These are phyloP conservation scores for Aspergillus pseudoviridinutans DNA, from an alignment of 2,329 filamentous ascomycete species.

Conservation along the genomic window DNA sequence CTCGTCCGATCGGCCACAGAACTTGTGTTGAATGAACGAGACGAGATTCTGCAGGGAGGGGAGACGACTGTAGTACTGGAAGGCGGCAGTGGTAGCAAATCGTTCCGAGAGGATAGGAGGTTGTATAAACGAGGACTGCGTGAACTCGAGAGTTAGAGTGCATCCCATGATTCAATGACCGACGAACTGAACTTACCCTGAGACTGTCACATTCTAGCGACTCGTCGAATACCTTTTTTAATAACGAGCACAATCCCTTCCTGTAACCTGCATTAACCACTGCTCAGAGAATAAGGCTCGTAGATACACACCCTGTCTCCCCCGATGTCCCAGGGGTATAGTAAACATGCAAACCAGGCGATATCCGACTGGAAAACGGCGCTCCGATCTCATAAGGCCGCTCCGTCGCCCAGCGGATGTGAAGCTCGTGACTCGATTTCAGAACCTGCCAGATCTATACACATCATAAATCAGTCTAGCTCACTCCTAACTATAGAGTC, in stretches of 20 bases:
- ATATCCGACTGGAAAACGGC: conserved; percentile 70
- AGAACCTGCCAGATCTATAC: conserved; percentile 59
- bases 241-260: conserved; percentile 52
- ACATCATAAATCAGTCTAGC: background rate
- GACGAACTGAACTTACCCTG: conserved; percentile 26
- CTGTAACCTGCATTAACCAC: conserved; percentile 24
- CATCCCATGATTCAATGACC: background rate
- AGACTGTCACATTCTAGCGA: conserved; percentile 53
- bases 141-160: conserved; percentile 36
- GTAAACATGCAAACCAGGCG: conserved; percentile 77
- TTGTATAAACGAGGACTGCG: conserved; percentile 56
- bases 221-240: conserved; percentile 56
- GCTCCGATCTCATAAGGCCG: conserved; percentile 55
- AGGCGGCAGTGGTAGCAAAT: conserved; percentile 59
- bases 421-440: conserved; percentile 64
- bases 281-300: background rate
- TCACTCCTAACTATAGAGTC: background rate
- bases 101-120: conserved; percentile 54
- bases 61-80: conserved; percentile 68
- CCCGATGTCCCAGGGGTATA: conserved; percentile 54
- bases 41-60: conserved; percentile 55
- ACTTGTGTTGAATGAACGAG: conserved; percentile 48
- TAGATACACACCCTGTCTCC: background rate
- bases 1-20: conserved; percentile 49
- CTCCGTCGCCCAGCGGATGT: conserved; percentile 72